Evolutionary conservation across 2,329 filamentous ascomycete species (phyloP).

Genomic region (Aspergillus calidoustus): DNA sequence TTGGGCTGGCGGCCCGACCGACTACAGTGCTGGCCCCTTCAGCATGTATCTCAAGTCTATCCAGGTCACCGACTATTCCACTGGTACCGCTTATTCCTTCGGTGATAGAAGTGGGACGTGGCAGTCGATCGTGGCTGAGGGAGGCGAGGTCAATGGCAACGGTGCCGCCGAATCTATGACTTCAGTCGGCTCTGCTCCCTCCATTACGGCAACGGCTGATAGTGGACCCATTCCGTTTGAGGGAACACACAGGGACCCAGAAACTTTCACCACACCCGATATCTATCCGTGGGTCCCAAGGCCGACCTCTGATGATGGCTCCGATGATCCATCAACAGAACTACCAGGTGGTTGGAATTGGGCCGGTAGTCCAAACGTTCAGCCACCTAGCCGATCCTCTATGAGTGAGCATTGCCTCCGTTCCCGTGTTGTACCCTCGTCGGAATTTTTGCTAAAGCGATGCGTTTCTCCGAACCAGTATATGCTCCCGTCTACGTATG

Average conservation of each 20-base stretch:
- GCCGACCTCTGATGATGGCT: constrained; percentile 49
- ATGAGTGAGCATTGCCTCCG: constrained; percentile 61
- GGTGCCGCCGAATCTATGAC: constrained; percentile 48
- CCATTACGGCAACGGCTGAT: constrained; percentile 64
- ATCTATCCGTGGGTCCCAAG: constrained; percentile 71
- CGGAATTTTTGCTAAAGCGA: constrained; percentile 33
- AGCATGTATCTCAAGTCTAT: constrained; percentile 81
- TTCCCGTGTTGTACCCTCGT: constrained; percentile 15
- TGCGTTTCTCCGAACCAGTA: constrained; percentile 18
- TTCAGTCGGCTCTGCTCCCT: constrained; percentile 58
- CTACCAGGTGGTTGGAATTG: constrained; percentile 83
- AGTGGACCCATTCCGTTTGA: constrained; percentile 70
- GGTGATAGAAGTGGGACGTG: constrained; percentile 76
- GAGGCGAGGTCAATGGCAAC: constrained; percentile 73
- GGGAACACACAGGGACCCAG: constrained; percentile 51
- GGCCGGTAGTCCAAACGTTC: constrained; percentile 76
- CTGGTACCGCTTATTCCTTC: constrained; percentile 83
- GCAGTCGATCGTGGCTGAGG: constrained; percentile 80
- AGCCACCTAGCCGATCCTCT: constrained; percentile 70
- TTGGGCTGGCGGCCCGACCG: constrained; percentile 85
- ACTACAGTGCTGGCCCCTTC: constrained; percentile 84
- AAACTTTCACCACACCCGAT: constrained; percentile 60
- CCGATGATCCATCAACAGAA: constrained; percentile 49
- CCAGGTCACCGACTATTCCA: constrained; percentile 87
- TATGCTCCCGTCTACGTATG: constrained; percentile 60